Percentiles rank a stretch among this genome's conserved stretches.
Evolutionary conservation across 2,329 filamentous ascomycete genomes (phyloP).

Genomic region (Colletotrichum graminicola): DNA sequence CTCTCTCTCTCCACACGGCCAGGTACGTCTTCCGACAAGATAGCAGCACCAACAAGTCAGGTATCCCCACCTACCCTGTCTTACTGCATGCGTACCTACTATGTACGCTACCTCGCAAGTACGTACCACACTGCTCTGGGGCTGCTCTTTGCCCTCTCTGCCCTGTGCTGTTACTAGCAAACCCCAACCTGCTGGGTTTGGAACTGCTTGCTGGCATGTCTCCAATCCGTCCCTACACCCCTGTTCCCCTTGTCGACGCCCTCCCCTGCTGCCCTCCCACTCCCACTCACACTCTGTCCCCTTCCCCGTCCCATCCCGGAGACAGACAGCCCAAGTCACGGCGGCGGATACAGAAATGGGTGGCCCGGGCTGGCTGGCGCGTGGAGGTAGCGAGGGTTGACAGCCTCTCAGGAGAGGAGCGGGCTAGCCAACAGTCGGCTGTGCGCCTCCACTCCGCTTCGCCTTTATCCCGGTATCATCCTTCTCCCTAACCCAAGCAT

Average conservation of each 20-base stretch:
- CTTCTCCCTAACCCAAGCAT: slow-evolving; percentile 41
- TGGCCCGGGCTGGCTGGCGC: slow-evolving; percentile 37
- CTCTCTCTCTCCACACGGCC: too few relatives aligned
- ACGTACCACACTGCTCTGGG: slow-evolving; percentile 8
- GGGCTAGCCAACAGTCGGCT: slow-evolving; percentile 42
- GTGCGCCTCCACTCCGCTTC: slow-evolving; percentile 41
- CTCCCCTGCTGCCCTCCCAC: slow-evolving; percentile 7
- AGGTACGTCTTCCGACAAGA: slow-evolving; percentile 16
- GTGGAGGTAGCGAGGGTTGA: slow-evolving; percentile 37
- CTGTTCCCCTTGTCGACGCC: slow-evolving; percentile 26
- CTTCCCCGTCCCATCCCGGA: slow-evolving; percentile 34
- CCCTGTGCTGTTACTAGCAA: slow-evolving; percentile 19
- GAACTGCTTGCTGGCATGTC: slow-evolving; percentile 26
- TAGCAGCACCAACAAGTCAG: slow-evolving; percentile 13
- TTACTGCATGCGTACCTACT: slow-evolving; percentile 14
- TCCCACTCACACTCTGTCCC: slow-evolving; percentile 18
- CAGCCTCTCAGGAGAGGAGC: slow-evolving; percentile 39
- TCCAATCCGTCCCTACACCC: slow-evolving; percentile 26
- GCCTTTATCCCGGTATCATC: slow-evolving; percentile 43
- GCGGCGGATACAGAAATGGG: slow-evolving; percentile 38
- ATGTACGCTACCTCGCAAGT: neutral
- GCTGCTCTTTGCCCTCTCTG: neutral
- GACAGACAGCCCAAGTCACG: slow-evolving; percentile 32
- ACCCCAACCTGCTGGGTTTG: slow-evolving; percentile 28
- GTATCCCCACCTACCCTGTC: slow-evolving; percentile 14